Evolutionary conservation across 2,329 filamentous ascomycete genomes (phyloP).

Genomic region (Ascochyta koolunga): DNA sequence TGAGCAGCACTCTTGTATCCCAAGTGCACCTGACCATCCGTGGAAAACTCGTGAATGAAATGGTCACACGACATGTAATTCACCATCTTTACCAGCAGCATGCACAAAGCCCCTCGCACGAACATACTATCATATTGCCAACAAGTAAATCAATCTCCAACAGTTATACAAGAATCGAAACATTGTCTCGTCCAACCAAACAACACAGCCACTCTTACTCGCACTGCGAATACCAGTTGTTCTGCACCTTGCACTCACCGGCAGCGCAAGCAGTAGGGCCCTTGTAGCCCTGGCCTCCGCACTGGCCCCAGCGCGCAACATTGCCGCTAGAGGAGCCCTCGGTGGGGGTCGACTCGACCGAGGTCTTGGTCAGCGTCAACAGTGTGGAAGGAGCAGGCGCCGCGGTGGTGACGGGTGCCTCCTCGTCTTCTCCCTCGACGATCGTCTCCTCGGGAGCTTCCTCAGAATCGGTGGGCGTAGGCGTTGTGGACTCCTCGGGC

Average conservation of each 20-base stretch:
- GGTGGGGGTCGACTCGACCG: conserved; percentile 4
- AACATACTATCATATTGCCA: not conserved
- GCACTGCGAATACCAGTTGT: conserved; percentile 54
- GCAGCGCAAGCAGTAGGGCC: conserved; percentile 47
- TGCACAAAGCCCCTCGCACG: no score
- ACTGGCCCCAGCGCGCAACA: conserved; percentile 40
- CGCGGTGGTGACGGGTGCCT: not conserved
- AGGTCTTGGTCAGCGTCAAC: conserved; percentile 5
- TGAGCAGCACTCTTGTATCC: no score
- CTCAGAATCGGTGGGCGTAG: not conserved
- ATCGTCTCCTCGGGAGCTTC: not conserved
- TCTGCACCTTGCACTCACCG: conserved; percentile 46
- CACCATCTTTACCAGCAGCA: no score
- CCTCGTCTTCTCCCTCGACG: not conserved
- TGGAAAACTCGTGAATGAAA: no score
- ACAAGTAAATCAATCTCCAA: not conserved
- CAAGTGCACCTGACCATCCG: no score
- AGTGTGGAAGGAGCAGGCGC: conserved; percentile 3
- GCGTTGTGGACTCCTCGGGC: not conserved
- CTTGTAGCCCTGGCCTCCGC: conserved; percentile 49
- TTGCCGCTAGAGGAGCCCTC: conserved; percentile 7
- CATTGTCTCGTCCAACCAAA: not conserved
- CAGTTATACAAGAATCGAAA: not conserved
- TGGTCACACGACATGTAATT: no score
- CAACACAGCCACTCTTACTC: not conserved